Evolutionary conservation across 2,329 filamentous ascomycete species (phyloP).

Genomic region (Parascedosporium putredinis): DNA sequence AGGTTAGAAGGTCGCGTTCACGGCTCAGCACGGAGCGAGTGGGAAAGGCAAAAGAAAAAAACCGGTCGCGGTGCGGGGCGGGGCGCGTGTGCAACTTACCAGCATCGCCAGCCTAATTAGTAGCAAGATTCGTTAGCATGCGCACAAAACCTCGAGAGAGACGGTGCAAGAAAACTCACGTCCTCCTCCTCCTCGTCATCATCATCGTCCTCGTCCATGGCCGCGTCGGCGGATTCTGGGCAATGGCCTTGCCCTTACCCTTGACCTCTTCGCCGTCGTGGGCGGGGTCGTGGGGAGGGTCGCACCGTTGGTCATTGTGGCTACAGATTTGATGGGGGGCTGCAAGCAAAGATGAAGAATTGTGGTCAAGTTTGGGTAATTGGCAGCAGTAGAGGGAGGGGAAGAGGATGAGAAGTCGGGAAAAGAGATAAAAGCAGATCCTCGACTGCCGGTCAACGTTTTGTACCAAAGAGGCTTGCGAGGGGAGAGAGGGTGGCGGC

Average conservation of each 20-base stretch:
- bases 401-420: neutral
- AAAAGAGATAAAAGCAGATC: neutral
- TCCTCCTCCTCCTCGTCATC: conserved; percentile 61
- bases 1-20: neutral
- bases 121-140: conserved; percentile 10
- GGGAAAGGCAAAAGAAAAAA: no score
- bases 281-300: conserved; percentile 36
- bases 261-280: conserved; percentile 47
- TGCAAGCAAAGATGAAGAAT: neutral
- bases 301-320: conserved; percentile 26
- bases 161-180: conserved; percentile 35
- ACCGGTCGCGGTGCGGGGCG: neutral
- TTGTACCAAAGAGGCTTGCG: neutral
- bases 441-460: neutral
- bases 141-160: no score
- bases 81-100: conserved; percentile 9
- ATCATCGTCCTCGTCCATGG: conserved; percentile 68
- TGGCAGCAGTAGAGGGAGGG: neutral
- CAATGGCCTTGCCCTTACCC: conserved; percentile 75
- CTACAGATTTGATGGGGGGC: neutral
- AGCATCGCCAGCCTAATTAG: conserved; percentile 16
- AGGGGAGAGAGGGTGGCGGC: neutral
- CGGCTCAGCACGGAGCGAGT: neutral
- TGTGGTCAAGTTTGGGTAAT: neutral
- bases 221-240: conserved; percentile 44